A percentile compares a stretch with the other conserved stretches of the same genome.
phyloP scores from a whole-genome alignment of 1,139 yeast genomes.

The Arxiozyma slooffiae region DNA sequence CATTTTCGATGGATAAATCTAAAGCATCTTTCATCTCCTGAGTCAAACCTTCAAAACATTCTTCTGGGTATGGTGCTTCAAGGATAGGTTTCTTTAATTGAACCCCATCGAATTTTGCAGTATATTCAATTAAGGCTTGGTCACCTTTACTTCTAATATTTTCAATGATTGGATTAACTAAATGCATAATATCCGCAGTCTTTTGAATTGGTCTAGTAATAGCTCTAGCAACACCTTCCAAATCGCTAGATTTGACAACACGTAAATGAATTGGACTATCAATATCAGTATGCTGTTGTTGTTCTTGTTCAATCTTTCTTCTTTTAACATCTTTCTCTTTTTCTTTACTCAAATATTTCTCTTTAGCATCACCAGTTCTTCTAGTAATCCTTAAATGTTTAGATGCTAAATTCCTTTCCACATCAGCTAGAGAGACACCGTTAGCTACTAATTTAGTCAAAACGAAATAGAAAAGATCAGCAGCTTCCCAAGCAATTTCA shows the following conservation, averaged over 20 bases:
- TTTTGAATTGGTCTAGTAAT: constrained; percentile 84
- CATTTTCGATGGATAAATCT: constrained; percentile 81
- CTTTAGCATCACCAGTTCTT: constrained; percentile 93
- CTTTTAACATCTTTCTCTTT: constrained; percentile 5
- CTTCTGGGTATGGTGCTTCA: constrained; percentile 72
- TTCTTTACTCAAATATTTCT: constrained; percentile 42
- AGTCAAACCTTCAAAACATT: constrained; percentile 53
- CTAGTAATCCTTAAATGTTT: constrained; percentile 82
- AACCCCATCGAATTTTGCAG: constrained; percentile 87
- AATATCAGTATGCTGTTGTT: constrained; percentile 9
- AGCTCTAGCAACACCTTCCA: constrained; percentile 45
- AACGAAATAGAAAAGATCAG: constrained; percentile 87
- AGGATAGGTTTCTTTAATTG: constrained; percentile 60
- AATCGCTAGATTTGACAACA: constrained; percentile 44
- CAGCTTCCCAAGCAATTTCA: constrained; percentile 95
- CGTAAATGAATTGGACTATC: constrained; percentile 48
- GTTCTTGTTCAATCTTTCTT: constrained; percentile 11
- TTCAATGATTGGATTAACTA: constrained; percentile 82
- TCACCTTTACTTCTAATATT: constrained; percentile 74
- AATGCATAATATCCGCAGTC: constrained; percentile 81
- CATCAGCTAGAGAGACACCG: constrained; percentile 71
- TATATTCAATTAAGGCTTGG: constrained; percentile 71
- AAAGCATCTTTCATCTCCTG: constrained; percentile 76
- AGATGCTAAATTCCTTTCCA: constrained; percentile 73
- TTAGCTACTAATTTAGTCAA: constrained; percentile 74